A percentile compares a stretch with the other conserved stretches of the same genome.
Conservation (phyloP, 176 grass and related monocot species). For the Chrysopogon serrulatus region DNA sequence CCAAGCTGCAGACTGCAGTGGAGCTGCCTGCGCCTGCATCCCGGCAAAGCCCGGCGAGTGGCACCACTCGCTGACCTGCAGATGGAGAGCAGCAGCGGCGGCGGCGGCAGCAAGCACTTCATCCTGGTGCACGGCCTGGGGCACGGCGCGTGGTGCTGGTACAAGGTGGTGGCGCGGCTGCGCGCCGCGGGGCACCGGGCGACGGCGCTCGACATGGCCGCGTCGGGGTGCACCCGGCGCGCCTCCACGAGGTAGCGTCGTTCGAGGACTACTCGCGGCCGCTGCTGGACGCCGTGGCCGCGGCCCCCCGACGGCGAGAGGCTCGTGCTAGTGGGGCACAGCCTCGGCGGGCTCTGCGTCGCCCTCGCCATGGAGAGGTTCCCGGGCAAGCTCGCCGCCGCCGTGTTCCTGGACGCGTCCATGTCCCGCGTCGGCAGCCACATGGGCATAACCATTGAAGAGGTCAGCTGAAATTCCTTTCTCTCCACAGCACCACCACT, state of each 20-base stretch:
- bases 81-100: too few relatives aligned
- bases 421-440: constrained; percentile 31
- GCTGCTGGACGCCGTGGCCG: constrained; percentile 35
- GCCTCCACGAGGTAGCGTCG: constrained; percentile 39
- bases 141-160: constrained; percentile 68
- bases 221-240: constrained; percentile 33
- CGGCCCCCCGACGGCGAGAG: constrained; percentile 4
- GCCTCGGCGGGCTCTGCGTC: constrained; percentile 37
- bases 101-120: constrained; percentile 56
- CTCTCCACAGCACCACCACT: too few relatives aligned
- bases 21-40: too few relatives aligned
- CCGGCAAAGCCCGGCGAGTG: too few relatives aligned
- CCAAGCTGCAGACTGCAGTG: too few relatives aligned
- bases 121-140: constrained; percentile 42
- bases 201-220: constrained; percentile 49
- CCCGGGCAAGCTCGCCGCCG: constrained; percentile 32
- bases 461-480: not conserved
- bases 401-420: constrained; percentile 35
- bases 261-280: constrained; percentile 57
- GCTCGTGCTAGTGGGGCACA: constrained; percentile 54
- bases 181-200: constrained; percentile 30
- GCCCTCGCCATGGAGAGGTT: constrained; percentile 50
- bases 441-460: not conserved
- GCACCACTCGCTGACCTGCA: too few relatives aligned
- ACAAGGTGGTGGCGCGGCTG: constrained; percentile 21